Evolutionary conservation across 208 protist genomes (phyloP).

Genomic region (Wallacemonas sp.): DNA sequence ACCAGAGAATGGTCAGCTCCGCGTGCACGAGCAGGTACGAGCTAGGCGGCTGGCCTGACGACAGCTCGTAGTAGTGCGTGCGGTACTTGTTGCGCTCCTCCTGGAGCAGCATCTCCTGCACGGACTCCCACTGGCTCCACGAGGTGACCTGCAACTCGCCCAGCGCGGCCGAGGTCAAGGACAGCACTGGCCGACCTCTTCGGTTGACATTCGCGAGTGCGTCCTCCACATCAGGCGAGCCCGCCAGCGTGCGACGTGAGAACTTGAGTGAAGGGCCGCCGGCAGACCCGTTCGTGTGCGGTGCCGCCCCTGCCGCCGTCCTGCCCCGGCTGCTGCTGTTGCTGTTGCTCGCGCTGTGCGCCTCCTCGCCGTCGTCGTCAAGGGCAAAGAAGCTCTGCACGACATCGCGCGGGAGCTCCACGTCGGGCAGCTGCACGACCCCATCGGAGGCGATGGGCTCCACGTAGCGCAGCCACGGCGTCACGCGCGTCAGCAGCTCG

Average conservation of each 20-base stretch:
- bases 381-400: conserved; percentile 6
- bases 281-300: background rate
- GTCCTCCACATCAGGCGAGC: background rate
- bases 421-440: conserved; percentile 8
- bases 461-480: conserved; percentile 15
- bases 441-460: conserved; percentile 10
- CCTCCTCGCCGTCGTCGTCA: conserved; percentile 18
- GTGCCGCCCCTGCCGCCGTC: background rate
- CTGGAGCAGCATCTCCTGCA: conserved; percentile 17
- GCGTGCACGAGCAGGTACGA: conserved; percentile 15
- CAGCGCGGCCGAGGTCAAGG: conserved; percentile 2
- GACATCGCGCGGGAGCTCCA: conserved; percentile 13
- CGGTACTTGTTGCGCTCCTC: conserved; percentile 18
- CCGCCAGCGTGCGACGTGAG: background rate
- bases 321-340: background rate
- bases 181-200: conserved; percentile 1
- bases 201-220: conserved; percentile 9
- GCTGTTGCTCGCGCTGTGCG: background rate
- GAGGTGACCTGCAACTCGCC: conserved; percentile 13
- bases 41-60: background rate
- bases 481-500: conserved; percentile 14
- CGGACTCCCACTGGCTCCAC: conserved; percentile 22
- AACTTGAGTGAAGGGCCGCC: background rate
- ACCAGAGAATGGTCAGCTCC: conserved; percentile 30
- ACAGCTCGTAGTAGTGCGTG: conserved; percentile 13